Evolutionary conservation across 2,329 filamentous ascomycete genomes (phyloP).

Genomic region (Orbilia brochopaga): DNA sequence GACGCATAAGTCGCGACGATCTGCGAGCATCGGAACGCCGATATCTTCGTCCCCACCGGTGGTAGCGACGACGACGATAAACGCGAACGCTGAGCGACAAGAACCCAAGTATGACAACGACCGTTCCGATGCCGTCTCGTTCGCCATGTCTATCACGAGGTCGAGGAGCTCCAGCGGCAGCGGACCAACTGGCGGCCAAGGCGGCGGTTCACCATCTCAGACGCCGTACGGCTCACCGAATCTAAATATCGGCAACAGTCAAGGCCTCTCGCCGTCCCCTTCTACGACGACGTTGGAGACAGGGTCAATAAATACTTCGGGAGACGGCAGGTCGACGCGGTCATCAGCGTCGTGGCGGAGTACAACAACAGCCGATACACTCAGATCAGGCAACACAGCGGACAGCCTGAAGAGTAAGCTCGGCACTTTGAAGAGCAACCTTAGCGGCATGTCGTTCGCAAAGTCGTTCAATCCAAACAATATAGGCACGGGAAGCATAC

Average conservation of each 20-base stretch:
- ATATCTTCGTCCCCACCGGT: slow-evolving; percentile 23
- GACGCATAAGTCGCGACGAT: slow-evolving; percentile 21
- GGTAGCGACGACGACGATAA: slow-evolving; percentile 37
- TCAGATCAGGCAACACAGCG: slow-evolving; percentile 18
- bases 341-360: slow-evolving; percentile 16
- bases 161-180: slow-evolving; percentile 43
- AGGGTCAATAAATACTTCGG: slow-evolving; percentile 10
- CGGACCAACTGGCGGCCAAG: slow-evolving; percentile 15
- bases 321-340: background rate
- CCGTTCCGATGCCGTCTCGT: slow-evolving; percentile 40
- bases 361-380: slow-evolving; percentile 17
- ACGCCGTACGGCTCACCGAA: slow-evolving; percentile 35
- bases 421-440: slow-evolving; percentile 39
- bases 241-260: slow-evolving; percentile 5
- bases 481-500: slow-evolving; percentile 3
- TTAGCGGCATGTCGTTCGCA: slow-evolving; percentile 31
- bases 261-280: slow-evolving; percentile 27
- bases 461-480: slow-evolving; percentile 39
- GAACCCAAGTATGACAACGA: slow-evolving; percentile 47
- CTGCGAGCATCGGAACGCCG: slow-evolving; percentile 29
- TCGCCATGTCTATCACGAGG: slow-evolving; percentile 40
- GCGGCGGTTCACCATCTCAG: slow-evolving; percentile 23
- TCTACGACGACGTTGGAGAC: slow-evolving; percentile 34
- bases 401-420: slow-evolving; percentile 27
- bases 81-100: slow-evolving; percentile 41